phyloP scores from a whole-genome alignment of 2,329 filamentous ascomycete species.

The Aureobasidium leucospermi region DNA sequence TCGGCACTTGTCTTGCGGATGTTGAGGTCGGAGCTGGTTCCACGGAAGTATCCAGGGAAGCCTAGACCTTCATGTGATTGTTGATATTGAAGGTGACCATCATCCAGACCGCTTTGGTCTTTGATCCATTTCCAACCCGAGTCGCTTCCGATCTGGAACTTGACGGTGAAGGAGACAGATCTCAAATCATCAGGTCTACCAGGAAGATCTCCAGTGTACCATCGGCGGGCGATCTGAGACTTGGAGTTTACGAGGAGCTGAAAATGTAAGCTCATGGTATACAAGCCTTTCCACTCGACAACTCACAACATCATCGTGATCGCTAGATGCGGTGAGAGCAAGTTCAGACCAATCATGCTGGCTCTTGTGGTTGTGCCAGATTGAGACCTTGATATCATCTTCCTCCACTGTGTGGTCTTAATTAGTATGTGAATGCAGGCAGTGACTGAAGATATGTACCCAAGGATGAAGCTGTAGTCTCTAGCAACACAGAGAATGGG shows the following conservation, averaged over 20 bases:
- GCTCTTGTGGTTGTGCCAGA: conserved; percentile 63
- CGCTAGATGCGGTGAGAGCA: conserved; percentile 40
- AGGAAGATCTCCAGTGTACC: conserved; percentile 48
- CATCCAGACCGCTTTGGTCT: conserved; percentile 54
- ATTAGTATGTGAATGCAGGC: not conserved
- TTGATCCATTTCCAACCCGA: conserved; percentile 64
- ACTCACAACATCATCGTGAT: conserved; percentile 22
- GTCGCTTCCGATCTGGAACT: conserved; percentile 50
- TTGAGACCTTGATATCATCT: conserved; percentile 60
- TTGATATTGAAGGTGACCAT: conserved; percentile 56
- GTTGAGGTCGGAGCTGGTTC: conserved; percentile 49
- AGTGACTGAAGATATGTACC: conserved; percentile 1
- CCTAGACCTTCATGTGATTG: conserved; percentile 30
- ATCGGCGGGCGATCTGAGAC: conserved; percentile 32
- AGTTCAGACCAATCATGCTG: conserved; percentile 53
- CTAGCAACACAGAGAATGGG: conserved; percentile 61
- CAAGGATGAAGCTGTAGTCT: conserved; percentile 46
- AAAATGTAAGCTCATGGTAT: not conserved
- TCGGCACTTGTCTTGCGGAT: conserved; percentile 54
- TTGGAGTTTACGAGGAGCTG: conserved; percentile 14
- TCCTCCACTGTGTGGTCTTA: conserved; percentile 28
- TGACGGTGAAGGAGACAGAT: conserved; percentile 60
- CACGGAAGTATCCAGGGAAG: conserved; percentile 50
- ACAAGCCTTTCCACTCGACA: conserved; percentile 8
- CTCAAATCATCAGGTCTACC: conserved; percentile 37